Evolutionary conservation across 2,329 filamentous ascomycete genomes (phyloP), one percentile per base, ranked within the genome.

Genomic region (Raffaelea ambrosiae): DNA sequence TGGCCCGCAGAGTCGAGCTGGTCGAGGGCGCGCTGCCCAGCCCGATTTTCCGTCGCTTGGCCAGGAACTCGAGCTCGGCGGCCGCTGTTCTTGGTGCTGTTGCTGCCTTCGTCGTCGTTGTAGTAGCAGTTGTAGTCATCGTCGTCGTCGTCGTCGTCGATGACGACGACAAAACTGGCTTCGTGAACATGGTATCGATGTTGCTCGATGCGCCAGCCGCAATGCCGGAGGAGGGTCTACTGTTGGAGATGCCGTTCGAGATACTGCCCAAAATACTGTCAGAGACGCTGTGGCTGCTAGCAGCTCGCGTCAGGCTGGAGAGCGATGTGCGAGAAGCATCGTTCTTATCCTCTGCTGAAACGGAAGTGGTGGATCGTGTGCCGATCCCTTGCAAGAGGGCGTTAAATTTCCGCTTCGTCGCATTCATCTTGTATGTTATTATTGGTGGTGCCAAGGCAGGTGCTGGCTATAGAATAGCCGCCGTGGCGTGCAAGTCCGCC

Each of bases 391-490:
- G 84, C 23, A 90, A 71, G 16, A 89, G 73, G 58, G 77, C 76
- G 65, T 89, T 85, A 69, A 90, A 89, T 65, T 90, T 90, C 57
- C 86, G 77, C 68, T 90, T 91, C n/a, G 83, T 87, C 21, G 83
- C 79, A 61, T 86, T 86, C 71, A 89, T 86, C 20, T 19, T 51
- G 47, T 29, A n/a, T 18, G 41, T n/a, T 21, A 29, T 40, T 26
- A 42, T 14, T 46, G 39, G 13, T 38, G 13, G 35, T n/a, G 13
- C 35, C 14, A 38, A n/a, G 35, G 35, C 16, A n/a, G 35, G 13
- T 10, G 26, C 26, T 29, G 7, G 26, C 13, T 29, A 13, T 7
- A 13, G 26, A 29, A 29, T 29, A 29, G 26, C 26, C n/a, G n/a
- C n/a, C n/a, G n/a, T n/a, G n/a, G n/a, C n/a, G n/a, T n/a, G n/a